Percentiles rank a stretch among this genome's conserved stretches.
Evolutionary conservation across 1,284 basidiomycete genomes (phyloP).

Genomic region (Cutaneotrichosporon daszewskae): DNA sequence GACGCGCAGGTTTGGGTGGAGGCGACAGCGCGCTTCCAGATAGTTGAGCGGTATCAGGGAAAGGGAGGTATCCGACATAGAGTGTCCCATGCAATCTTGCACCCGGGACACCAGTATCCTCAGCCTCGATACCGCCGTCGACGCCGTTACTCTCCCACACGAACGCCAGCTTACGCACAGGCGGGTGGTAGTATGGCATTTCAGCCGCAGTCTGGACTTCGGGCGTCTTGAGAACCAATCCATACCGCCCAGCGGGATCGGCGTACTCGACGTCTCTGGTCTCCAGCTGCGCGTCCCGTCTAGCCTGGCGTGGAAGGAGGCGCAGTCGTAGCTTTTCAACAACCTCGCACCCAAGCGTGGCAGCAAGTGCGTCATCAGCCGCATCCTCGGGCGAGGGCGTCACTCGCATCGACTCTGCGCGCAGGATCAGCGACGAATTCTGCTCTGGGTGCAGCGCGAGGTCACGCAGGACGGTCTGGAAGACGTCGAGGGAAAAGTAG

Average conservation of each 20-base stretch:
- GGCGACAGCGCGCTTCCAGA: slow-evolving; percentile 4
- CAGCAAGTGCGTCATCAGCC: slow-evolving; percentile 6
- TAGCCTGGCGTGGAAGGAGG: slow-evolving; percentile 41
- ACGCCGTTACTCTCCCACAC: slow-evolving; percentile 22
- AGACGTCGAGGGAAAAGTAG: slow-evolving; percentile 32
- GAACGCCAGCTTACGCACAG: slow-evolving; percentile 37
- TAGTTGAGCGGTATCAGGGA: slow-evolving; percentile 11
- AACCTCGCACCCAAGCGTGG: background rate
- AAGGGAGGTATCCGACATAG: slow-evolving; percentile 33
- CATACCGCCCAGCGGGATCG: slow-evolving; percentile 11
- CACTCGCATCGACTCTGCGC: slow-evolving; percentile 31
- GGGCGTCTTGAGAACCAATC: slow-evolving; percentile 34
- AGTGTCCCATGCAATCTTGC: slow-evolving; percentile 11
- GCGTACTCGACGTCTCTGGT: slow-evolving; percentile 19
- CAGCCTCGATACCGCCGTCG: background rate
- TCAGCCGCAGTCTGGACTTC: slow-evolving; percentile 24
- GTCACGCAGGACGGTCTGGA: slow-evolving; percentile 31
- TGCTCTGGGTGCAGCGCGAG: slow-evolving; percentile 43
- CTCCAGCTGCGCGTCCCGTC: slow-evolving; percentile 33
- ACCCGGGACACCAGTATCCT: background rate
- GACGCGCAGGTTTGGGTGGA: slow-evolving; percentile 15
- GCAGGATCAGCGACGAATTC: slow-evolving; percentile 41
- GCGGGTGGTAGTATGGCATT: slow-evolving; percentile 45
- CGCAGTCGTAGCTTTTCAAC: slow-evolving; percentile 16
- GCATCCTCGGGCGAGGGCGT: slow-evolving; percentile 1